A percentile compares a stretch with the other conserved stretches of the same genome.
phyloP scores from a whole-genome alignment of 2,329 filamentous ascomycete genomes.

The Coniosporium tulheliwenetii region DNA sequence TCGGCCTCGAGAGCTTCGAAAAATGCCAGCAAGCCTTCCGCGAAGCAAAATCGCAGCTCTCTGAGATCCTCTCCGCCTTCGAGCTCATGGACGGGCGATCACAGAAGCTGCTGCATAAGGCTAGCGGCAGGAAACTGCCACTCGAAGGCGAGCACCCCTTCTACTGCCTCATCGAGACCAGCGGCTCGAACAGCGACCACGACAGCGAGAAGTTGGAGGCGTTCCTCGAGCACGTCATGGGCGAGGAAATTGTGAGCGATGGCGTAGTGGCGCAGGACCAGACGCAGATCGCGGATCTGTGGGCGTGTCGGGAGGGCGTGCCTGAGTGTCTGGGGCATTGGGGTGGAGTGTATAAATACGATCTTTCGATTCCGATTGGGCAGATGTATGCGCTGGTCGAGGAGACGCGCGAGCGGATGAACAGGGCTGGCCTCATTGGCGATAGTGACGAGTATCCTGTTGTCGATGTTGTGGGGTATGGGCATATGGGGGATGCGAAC shows the following conservation, averaged over 20 bases:
- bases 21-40: conserved; percentile 75
- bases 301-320: conserved; percentile 88
- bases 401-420: conserved; percentile 60
- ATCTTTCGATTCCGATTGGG: conserved; percentile 79
- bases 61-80: conserved; percentile 92
- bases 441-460: conserved; percentile 65
- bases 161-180: conserved; percentile 94
- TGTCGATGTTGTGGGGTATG: conserved; percentile 84
- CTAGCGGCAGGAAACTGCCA: conserved; percentile 63
- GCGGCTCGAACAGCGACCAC: conserved; percentile 85
- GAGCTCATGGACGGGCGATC: conserved; percentile 87
- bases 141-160: conserved; percentile 78
- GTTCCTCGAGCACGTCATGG: conserved; percentile 88
- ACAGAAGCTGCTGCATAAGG: conserved; percentile 60
- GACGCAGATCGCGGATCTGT: conserved; percentile 72
- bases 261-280: conserved; percentile 88
- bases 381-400: conserved; percentile 84
- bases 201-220: conserved; percentile 78
- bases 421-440: conserved; percentile 54
- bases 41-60: conserved; percentile 78
- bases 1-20: conserved; percentile 73
- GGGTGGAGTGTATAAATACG: conserved; percentile 97
- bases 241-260: conserved; percentile 69
- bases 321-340: conserved; percentile 78
- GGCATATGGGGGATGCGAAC: conserved; percentile 96